Base-by-base conservation (phyloP, 1,139 yeast species). In the Nadsonia starkeyi-henricii region DNA sequence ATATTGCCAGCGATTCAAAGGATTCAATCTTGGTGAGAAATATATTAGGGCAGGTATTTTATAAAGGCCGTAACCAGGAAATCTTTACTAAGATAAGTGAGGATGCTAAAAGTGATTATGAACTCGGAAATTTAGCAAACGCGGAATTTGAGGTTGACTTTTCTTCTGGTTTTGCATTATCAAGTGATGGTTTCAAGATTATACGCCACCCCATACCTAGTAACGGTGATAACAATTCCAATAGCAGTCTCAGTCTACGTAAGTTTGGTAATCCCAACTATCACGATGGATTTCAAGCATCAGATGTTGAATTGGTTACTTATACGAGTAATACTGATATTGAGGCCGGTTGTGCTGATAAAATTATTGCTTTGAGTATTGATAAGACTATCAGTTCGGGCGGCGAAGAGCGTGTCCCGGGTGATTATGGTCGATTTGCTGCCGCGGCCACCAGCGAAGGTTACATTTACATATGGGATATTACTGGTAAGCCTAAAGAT, bases 371-470 rank as follows among this genome's bases (percentile, higher is more conserved):
- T 9, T 50, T 57, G 43, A 52, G 58, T 2, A 45, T 58, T 41
- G 61, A 58, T 44, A 51, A 50, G 28, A 55, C 61, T 1, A 49
- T 41, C 21, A 53, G 52, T 28, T 56, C 59, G 42, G 59, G 57
- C 20, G 59, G 57, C 43, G 61, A 65, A 46, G 36, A 55, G 7
- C 60, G 57, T 37, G 51, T 73, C 2, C 79, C 78, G 1, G 85
- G 86, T 1, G 66, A 67, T 4, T 81, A 78, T 58, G 79, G 81
- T 5, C 69, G 79, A 44, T 65, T 72, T 47, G 55, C 72, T 28
- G 80, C 77, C 0, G 59, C 76, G 1, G 65, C 70, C 20, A 62
- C 74, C 0, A 60, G 57, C 20, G 56, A 61, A 12, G 72, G 71
- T 17, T 54, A 58, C 19, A 66, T 74, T 3, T 56, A 65, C 26